Evolutionary conservation across 2,329 filamentous ascomycete genomes (phyloP), one percentile per base, ranked within the genome.

Genomic region (Scedosporium aurantiacum): DNA sequence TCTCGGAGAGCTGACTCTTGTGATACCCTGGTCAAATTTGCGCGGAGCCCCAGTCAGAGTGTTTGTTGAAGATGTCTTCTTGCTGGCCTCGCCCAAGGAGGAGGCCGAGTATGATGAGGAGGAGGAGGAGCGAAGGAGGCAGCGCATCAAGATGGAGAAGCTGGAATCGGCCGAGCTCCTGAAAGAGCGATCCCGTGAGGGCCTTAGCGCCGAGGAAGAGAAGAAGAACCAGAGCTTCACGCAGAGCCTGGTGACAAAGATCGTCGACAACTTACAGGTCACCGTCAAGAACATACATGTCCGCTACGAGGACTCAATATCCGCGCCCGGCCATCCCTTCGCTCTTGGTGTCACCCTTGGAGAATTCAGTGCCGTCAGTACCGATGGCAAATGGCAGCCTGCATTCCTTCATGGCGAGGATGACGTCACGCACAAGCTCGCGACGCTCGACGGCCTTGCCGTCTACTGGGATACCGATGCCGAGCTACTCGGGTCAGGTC

Each of bases 391-490:
- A 68, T 99, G 95, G 95, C 88, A 89, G 64, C 93, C 94, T 1
- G 95, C 91, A 28, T 99, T 97, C 72, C 95, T 99, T 67, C 91
- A 97, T 72, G 89, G 93, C 66, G 89, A 89, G 1, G 85, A 85
- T 56, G 81, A 82, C 28, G 89, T 88, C 12, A 97, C 92, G 23
- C 90, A 99, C 77, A 99, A 99, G 75, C 81, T 99, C 55, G 94
- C 92, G 5, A 95, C 88, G 2, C 80, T 99, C 16, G 91, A 90
- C 37, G 91, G 92, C 4, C 76, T 99, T 58, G 91, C 94, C 2
- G 83, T 97, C 8, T 99, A 99, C 74, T 99, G 95, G 94, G 95
- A 99, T 72, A 99, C 94, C 1, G 93, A 99, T 72, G 85, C 91
- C 1, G 81, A 87, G 27, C 81, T 99, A 3, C 80, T 97, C 52